A percentile compares a stretch with the other conserved stretches of the same genome.
Evolutionary conservation across 306 rosid genomes (phyloP).

Genomic region (Mucuna pruriens): DNA sequence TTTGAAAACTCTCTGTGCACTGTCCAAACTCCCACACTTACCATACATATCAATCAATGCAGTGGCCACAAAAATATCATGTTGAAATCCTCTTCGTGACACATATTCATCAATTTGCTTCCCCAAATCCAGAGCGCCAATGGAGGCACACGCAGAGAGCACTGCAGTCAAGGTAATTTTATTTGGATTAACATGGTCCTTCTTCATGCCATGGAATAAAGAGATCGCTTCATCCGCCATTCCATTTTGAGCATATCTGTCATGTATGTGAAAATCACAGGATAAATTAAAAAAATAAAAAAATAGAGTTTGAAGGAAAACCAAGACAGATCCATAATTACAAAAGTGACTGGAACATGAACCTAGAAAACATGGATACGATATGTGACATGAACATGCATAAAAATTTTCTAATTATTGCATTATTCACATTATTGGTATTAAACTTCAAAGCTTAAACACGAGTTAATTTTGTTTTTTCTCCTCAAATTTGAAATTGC

Average conservation of each 20-base stretch:
- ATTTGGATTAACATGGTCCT: conserved; percentile 56
- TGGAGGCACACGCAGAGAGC: conserved; percentile 73
- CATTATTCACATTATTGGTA: background rate
- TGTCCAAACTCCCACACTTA: conserved; percentile 82
- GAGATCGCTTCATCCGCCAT: too few relatives aligned
- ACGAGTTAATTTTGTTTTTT: too few relatives aligned
- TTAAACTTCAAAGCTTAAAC: too few relatives aligned
- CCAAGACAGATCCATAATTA: background rate
- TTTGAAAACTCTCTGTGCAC: conserved; percentile 70
- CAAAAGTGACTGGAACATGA: background rate
- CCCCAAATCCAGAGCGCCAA: conserved; percentile 82
- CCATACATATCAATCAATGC: conserved; percentile 91
- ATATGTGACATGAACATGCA: background rate
- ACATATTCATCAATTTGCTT: conserved; percentile 67
- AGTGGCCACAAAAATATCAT: conserved; percentile 71
- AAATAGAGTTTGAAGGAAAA: background rate
- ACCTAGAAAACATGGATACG: background rate
- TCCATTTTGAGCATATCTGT: too few relatives aligned
- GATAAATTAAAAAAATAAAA: background rate
- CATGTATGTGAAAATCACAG: conserved; percentile 35
- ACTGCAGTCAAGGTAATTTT: conserved; percentile 72
- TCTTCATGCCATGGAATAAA: conserved; percentile 70
- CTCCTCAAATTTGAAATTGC: too few relatives aligned
- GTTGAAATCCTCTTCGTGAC: conserved; percentile 60
- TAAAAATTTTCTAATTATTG: background rate